Percentiles rank a stretch among this genome's conserved stretches.
Evolutionary conservation across 768 basidiomycete species (phyloP).

Genomic region (Russula abietina): DNA sequence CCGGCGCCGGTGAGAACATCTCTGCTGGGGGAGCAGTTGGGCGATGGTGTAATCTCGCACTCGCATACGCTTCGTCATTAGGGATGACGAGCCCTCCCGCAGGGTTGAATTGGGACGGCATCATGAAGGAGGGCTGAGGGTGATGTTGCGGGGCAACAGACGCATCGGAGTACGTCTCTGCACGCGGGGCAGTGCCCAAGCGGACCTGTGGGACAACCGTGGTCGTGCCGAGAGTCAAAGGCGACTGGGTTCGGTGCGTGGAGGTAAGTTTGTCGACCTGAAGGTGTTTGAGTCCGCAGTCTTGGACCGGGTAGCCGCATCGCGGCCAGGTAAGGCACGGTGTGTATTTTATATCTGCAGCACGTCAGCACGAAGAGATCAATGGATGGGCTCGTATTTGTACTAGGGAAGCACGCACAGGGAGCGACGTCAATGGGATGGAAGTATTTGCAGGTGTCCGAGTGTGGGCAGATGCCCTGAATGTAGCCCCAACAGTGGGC

Average conservation of each 20-base stretch:
- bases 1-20: neutral
- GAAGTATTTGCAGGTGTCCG: neutral
- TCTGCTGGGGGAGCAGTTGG: neutral
- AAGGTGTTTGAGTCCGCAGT: constrained; percentile 11
- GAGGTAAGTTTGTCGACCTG: constrained; percentile 3
- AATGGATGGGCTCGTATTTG: neutral
- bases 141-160: neutral
- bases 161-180: neutral
- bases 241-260: neutral
- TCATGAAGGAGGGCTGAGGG: neutral
- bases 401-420: neutral
- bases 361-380: neutral
- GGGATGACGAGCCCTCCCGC: constrained; percentile 1
- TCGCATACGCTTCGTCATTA: constrained; percentile 10
- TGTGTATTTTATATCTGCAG: constrained; percentile 14
- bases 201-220: neutral
- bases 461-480: constrained; percentile 12
- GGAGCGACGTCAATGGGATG: constrained; percentile 3
- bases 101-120: neutral
- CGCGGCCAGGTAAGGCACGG: constrained; percentile 14
- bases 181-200: too few species aligned
- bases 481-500: constrained; percentile 19
- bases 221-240: too few species aligned
- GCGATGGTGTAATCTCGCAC: constrained; percentile 5
- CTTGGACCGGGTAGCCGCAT: constrained; percentile 2